Evolutionary conservation across 345 rosid genomes (phyloP), one percentile per base, ranked within the genome.

Genomic region (Sisymbrium altissimum): DNA sequence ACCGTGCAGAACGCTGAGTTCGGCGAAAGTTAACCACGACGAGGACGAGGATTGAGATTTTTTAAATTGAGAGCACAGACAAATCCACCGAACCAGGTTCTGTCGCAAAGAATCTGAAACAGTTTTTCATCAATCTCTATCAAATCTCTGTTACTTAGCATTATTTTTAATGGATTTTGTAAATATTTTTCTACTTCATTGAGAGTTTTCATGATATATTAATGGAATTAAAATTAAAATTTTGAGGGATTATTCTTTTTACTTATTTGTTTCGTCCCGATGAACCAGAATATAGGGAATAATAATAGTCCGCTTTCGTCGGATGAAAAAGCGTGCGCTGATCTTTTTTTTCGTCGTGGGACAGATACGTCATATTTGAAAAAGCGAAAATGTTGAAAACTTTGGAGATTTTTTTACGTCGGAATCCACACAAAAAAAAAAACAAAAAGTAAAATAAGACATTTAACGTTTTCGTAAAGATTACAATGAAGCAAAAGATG

Each of bases 1-100:
- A 8, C 77, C 77, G 49, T 71, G 73, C 18, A 72, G 77, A 45
- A 78, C 81, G 25, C 23, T 81, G 21, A 86, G 92, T 18, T 64
- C 57, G 13, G 80, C 94, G 1, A 87, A 81, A 80, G 89, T 93
- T 50, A 87, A 88, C 72, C 91, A 91, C 67, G 90, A 81, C 19
- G 87, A 80, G 8, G 78, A 77, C 1, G 86, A 77, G 6, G 83
- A 74, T 25, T 61, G 55, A 19, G 56, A 39, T 33, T 23, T 48
- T 4, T 4, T 7, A 0, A 21, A 10, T 39, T 1, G 48, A 23
- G 33, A 23, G 33, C 3, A 60, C 1, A 21, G 33, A 60, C 7
- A 8, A 30, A 2, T 46, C 62, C 63, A 41, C 9, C 45, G 49
- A 49, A 35, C 70, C 41, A 56, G 33, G 43, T 27, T 70, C 11